phyloP scores from a whole-genome alignment of 306 rosid genomes.

The Lupinus albus region DNA sequence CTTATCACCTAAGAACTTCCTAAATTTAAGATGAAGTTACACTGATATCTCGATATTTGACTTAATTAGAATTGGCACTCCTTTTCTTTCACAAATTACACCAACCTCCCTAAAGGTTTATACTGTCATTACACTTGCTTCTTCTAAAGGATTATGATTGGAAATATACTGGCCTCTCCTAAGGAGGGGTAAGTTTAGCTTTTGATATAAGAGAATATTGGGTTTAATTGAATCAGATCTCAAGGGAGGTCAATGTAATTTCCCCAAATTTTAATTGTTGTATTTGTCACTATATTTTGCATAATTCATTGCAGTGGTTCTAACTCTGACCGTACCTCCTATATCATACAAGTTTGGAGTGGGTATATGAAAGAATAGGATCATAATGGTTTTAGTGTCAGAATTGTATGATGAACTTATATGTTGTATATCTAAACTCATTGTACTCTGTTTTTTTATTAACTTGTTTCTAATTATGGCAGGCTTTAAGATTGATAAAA shows the following conservation, averaged over 20 bases:
- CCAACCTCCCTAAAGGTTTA: no score
- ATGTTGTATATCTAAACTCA: neutral
- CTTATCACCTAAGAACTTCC: constrained; percentile 1
- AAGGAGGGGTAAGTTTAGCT: no score
- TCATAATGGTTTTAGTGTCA: constrained; percentile 25
- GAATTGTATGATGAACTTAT: constrained; percentile 8
- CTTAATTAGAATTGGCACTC: no score
- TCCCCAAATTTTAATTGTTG: constrained; percentile 3
- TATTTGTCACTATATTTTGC: constrained; percentile 8
- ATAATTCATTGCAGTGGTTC: constrained; percentile 3
- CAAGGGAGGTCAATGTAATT: no score
- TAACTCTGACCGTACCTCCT: neutral
- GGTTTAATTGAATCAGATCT: no score
- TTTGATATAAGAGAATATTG: no score
- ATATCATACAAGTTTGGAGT: neutral
- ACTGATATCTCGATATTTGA: no score
- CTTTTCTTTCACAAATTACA: no score
- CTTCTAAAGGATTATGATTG: no score
- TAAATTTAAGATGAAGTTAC: neutral
- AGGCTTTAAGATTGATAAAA: constrained; percentile 93
- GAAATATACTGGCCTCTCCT: no score
- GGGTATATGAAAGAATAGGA: constrained; percentile 15
- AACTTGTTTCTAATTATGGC: constrained; percentile 18
- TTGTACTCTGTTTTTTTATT: constrained; percentile 2
- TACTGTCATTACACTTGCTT: no score